Conservation (phyloP, 2,329 filamentous ascomycete genomes). For the Drechslerella coelobrocha region DNA sequence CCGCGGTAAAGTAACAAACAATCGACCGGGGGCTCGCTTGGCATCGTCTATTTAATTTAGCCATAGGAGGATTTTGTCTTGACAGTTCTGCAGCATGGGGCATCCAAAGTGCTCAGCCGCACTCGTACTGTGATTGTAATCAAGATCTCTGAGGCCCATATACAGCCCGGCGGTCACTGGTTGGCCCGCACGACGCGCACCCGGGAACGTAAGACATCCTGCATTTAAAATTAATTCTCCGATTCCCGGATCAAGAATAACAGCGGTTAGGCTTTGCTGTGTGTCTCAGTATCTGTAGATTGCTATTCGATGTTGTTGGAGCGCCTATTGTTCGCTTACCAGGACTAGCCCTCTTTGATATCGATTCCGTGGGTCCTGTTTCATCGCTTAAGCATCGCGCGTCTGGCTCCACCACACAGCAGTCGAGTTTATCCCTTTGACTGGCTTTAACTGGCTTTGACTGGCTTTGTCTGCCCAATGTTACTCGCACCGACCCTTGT, state of each 20-base stretch:
- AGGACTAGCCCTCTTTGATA: slow-evolving; percentile 18
- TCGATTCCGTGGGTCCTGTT: slow-evolving; percentile 9
- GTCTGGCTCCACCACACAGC: slow-evolving; percentile 31
- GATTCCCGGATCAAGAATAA: background rate
- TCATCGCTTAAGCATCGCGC: slow-evolving; percentile 40
- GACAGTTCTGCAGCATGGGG: background rate
- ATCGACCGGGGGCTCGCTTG: background rate
- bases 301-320: background rate
- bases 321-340: slow-evolving; percentile 24
- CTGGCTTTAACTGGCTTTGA: background rate
- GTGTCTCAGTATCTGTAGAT: background rate
- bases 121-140: background rate
- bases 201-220: background rate
- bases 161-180: background rate
- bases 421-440: slow-evolving; percentile 25
- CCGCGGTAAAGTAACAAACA: slow-evolving; percentile 1
- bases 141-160: background rate
- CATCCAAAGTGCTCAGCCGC: background rate
- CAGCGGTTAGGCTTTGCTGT: background rate
- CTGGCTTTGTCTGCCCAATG: too few relatives aligned
- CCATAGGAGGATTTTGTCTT: background rate
- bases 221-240: slow-evolving; percentile 8
- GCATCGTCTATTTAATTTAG: background rate
- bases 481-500: background rate
- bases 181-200: background rate